Conservation (phyloP, 805 yeast genomes). For the Saccharomycopsis olivae region DNA sequence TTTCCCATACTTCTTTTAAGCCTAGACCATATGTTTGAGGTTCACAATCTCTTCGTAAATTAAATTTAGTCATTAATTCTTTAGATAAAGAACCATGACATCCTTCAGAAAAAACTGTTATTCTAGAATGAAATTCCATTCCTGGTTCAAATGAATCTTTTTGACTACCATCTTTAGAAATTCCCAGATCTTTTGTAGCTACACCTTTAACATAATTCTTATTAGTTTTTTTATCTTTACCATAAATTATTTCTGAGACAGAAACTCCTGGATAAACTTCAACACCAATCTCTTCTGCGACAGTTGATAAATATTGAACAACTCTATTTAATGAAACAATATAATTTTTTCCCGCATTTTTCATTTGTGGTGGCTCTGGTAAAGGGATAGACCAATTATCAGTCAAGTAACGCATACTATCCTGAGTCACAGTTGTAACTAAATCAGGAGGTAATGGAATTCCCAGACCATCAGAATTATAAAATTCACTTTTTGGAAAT, state of each 20-base stretch:
- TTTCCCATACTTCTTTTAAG: slow-evolving; percentile 95
- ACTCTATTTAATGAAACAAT: slow-evolving; percentile 77
- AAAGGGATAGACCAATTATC: slow-evolving; percentile 50
- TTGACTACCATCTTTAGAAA: slow-evolving; percentile 64
- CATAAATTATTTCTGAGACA: slow-evolving; percentile 67
- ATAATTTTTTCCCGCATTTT: slow-evolving; percentile 69
- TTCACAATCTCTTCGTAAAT: slow-evolving; percentile 51
- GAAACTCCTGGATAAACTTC: slow-evolving; percentile 88
- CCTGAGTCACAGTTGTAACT: slow-evolving; percentile 65
- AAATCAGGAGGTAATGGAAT: slow-evolving; percentile 72
- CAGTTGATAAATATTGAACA: slow-evolving; percentile 70
- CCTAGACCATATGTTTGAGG: slow-evolving; percentile 95
- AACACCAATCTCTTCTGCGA: slow-evolving; percentile 89
- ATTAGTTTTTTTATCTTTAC: slow-evolving; percentile 32
- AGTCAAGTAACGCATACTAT: slow-evolving; percentile 64
- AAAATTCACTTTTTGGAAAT: slow-evolving; percentile 55
- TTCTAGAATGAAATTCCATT: slow-evolving; percentile 89
- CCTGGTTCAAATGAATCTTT: slow-evolving; percentile 84
- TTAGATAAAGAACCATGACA: slow-evolving; percentile 93
- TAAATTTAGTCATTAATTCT: slow-evolving; percentile 56
- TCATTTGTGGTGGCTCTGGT: slow-evolving; percentile 92
- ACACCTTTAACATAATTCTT: slow-evolving; percentile 62
- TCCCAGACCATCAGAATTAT: slow-evolving; percentile 38
- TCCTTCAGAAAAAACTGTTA: slow-evolving; percentile 93
- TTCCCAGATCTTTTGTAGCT: slow-evolving; percentile 90